Evolutionary conservation across 768 basidiomycete species (phyloP), one percentile per base, ranked within the genome.

Genomic region (Serendipita vermifera): DNA sequence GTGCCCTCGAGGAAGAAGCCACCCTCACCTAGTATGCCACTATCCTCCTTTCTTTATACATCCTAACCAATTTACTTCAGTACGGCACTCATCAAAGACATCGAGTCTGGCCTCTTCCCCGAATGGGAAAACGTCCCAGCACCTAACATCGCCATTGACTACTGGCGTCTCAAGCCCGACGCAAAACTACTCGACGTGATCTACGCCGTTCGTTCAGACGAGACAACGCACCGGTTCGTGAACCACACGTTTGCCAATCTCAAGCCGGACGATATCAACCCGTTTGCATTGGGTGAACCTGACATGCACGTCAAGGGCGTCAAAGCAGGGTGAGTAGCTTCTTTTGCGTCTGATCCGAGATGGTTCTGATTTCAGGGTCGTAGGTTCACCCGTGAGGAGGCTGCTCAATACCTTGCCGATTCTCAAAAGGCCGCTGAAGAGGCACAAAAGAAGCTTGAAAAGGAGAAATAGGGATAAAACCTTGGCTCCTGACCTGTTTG

Each of bases 161-260:
- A 97, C 69, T 98, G 94, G 90, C 80, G 91, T 22, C 75, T 94
- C 31, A 65, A 68, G 2, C 70, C 77, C 2, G 67, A 85, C 62
- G 86, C 90, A 0, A 91, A 78, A 62, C 71, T 98, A 58, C 72
- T 89, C 17, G 94, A 97, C 63, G 84, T 94, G 43, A 76, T 97
- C 48, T 88, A 88, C 64, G 91, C 90, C 32, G 87, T 97, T 32
- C 78, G 93, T 62, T 89, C 87, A 14, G 93, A 97, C 68, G 93
- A 97, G 67, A 79, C 86, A 0, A 91, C 87, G 1, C 93, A 98
- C 64, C 77, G 90, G 51, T 97, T 97, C 64, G 90, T 94, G 60
- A 98, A 98, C 69, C 94, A 98, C 71, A 88, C 86, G 57, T 73
- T 98, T 33, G 94, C 92, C 3, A 92, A 91, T 69, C 74, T 99